phyloP scores from a whole-genome alignment of 345 rosid genomes.

The Eucalyptus erythrocorys region DNA sequence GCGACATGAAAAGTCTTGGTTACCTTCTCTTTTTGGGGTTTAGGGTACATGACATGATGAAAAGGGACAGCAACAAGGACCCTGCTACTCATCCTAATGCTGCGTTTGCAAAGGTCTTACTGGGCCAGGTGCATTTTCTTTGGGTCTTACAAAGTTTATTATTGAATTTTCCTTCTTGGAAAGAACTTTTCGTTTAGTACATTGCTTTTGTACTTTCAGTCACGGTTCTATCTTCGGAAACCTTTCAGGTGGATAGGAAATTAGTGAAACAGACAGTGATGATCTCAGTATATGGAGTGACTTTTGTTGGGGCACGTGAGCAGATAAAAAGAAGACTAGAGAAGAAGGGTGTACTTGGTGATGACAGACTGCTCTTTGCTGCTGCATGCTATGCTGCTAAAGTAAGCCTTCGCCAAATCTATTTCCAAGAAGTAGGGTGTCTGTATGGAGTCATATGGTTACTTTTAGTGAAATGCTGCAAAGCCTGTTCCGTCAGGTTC shows the following conservation, averaged over 20 bases:
- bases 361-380: slow-evolving; percentile 62
- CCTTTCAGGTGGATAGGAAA: slow-evolving; percentile 85
- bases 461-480: neutral
- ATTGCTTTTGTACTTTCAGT: neutral
- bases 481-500: neutral
- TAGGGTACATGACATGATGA: slow-evolving; percentile 89
- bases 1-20: neutral
- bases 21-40: neutral
- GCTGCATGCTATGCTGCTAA: slow-evolving; percentile 93
- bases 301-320: slow-evolving; percentile 95
- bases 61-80: slow-evolving; percentile 69
- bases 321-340: slow-evolving; percentile 88
- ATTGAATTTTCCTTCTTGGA: neutral
- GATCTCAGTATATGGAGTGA: slow-evolving; percentile 99
- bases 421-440: neutral
- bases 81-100: slow-evolving; percentile 65
- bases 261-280: slow-evolving; percentile 95
- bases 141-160: neutral
- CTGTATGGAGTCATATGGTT: neutral
- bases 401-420: slow-evolving; percentile 25
- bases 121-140: slow-evolving; percentile 47
- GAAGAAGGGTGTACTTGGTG: slow-evolving; percentile 82
- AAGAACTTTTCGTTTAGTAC: neutral
- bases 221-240: slow-evolving; percentile 1
- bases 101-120: slow-evolving; percentile 61